Conservation (phyloP, 2,329 filamentous ascomycete genomes). For the Sporothrix schenckii region DNA sequence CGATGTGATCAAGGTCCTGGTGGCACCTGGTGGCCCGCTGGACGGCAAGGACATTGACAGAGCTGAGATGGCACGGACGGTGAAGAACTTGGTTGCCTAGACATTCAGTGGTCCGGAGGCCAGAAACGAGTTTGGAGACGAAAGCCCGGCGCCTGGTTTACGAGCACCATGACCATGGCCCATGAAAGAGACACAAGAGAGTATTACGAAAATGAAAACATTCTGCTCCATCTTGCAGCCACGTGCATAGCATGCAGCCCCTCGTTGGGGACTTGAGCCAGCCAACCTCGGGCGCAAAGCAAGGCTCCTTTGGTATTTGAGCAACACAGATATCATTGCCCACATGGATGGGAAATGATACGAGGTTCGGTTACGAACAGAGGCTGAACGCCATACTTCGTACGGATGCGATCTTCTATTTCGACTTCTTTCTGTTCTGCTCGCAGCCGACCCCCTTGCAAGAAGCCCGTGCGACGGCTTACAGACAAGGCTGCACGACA, state of each 20-base stretch:
- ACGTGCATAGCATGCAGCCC: background rate
- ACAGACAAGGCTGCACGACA: background rate
- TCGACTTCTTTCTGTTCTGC: background rate
- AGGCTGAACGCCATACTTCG: background rate
- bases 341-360: background rate
- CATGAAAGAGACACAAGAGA: background rate
- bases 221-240: conserved; percentile 11
- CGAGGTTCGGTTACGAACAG: background rate
- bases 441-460: background rate
- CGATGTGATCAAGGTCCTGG: conserved; percentile 64
- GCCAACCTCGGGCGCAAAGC: background rate
- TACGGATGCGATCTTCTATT: too few species aligned
- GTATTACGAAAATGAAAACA: background rate
- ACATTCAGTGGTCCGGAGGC: background rate
- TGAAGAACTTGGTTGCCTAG: conserved; percentile 53
- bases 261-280: background rate
- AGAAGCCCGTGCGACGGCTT: background rate
- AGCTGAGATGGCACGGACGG: conserved; percentile 61
- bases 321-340: background rate
- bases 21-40: conserved; percentile 55
- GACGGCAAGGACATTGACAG: conserved; percentile 68
- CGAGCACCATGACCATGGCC: background rate
- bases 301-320: background rate
- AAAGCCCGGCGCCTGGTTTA: background rate
- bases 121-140: conserved; percentile 3